Evolutionary conservation across 1,284 basidiomycete genomes (phyloP), one percentile per base, ranked within the genome.

Genomic region (Termitomyces sp.): DNA sequence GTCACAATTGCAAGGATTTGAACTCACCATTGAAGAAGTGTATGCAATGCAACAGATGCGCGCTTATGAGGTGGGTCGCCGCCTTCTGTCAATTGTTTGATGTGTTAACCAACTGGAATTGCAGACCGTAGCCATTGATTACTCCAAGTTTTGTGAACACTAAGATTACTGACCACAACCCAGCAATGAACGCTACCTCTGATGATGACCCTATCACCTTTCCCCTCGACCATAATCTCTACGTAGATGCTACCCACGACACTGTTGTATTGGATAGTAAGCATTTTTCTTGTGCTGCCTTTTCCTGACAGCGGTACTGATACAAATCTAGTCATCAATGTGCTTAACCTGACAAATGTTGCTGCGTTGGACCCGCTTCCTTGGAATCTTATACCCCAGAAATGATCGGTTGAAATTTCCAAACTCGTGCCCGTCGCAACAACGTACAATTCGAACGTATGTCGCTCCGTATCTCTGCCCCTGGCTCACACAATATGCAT

Each of bases 41-140:
- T 88, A 82, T 57, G 75, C 71, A 5, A 78, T 89, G 74, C 87
- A 91, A 62, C 81, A 90, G 66, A 75, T 88, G 68, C 93, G 91
- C 64, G 83, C 90, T 8, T 93, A 93, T 62, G 91, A 94, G 78
- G 88, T 87, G 24, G n/a, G 67, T 63, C 35, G 28, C 30, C 1
- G 7, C 11, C 16, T 30, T 13, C 33, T 19, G 5, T 18, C 11
- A 13, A 34, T 30, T n/a, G 24, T 24, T 2, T 18, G 6, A 19
- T 19, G 7, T 33, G 35, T n/a, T 5, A 7, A 13, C 21, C 35
- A 3, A 24, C 10, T 24, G 4, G 13, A 26, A 14, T 7, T 41
- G 11, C 63, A 92, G 85, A 96, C 93, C 2, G 91, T 94, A 37
- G 88, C 92, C 0, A 76, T 96, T 13, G 93, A 93, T 3, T 94